Conservation (phyloP, 805 yeast species). For the Yamadazyma takamatsuzukensis region DNA sequence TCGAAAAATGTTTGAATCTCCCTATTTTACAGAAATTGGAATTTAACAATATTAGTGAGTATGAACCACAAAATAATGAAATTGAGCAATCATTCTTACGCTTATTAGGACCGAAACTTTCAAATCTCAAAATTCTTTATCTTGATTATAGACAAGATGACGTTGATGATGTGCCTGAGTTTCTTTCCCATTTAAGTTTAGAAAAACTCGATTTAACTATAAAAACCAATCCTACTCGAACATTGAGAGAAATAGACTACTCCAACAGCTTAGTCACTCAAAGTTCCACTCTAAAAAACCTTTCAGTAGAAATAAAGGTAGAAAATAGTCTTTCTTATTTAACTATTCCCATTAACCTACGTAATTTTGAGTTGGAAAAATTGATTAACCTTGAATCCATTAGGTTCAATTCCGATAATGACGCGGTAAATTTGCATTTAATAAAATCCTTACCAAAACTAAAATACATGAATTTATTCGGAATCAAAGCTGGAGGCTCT, state of each 20-base stretch:
- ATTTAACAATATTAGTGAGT: constrained; percentile 35
- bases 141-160: constrained; percentile 41
- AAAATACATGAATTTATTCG: constrained; percentile 41
- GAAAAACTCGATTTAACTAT: constrained; percentile 37
- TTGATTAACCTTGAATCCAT: constrained; percentile 26
- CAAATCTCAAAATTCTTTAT: constrained; percentile 21
- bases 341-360: constrained; percentile 19
- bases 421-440: constrained; percentile 18
- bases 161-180: constrained; percentile 38
- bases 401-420: constrained; percentile 33
- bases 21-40: too few species aligned
- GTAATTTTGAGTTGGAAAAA: constrained; percentile 3
- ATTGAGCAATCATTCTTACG: too few species aligned
- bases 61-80: too few species aligned
- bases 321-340: constrained; percentile 32
- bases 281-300: constrained; percentile 19
- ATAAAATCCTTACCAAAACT: constrained; percentile 21
- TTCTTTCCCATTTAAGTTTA: constrained; percentile 22
- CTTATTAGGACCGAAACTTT: constrained; percentile 20
- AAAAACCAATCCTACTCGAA: constrained; percentile 34
- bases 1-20: constrained; percentile 6
- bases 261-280: constrained; percentile 14
- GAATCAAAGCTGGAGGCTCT: constrained; percentile 48
- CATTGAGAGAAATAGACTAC: constrained; percentile 13
- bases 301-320: constrained; percentile 39